These are phyloP conservation scores for Xylogone sp. DNA, from an alignment of 2,329 filamentous ascomycete genomes.

Conservation along the genomic window DNA sequence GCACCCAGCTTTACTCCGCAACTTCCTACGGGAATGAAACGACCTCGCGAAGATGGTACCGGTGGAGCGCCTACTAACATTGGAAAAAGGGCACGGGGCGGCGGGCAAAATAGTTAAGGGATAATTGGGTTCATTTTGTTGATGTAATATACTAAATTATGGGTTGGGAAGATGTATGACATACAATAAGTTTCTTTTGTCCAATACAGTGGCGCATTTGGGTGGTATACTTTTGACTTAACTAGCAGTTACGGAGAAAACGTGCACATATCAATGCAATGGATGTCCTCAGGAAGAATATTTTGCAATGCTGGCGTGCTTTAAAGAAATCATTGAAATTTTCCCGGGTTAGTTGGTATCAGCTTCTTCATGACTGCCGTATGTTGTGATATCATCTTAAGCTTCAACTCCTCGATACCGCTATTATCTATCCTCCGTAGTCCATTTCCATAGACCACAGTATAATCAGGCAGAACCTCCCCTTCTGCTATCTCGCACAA, in stretches of 20 bases:
- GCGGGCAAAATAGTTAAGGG: conserved; percentile 18
- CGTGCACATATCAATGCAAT: no score
- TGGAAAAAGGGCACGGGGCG: conserved; percentile 44
- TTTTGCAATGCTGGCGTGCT: no score
- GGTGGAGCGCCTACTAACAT: conserved; percentile 28
- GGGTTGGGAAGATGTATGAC: not conserved
- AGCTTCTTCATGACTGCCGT: conserved; percentile 64
- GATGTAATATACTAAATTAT: conserved; percentile 26
- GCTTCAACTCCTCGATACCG: conserved; percentile 58
- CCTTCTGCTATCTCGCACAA: conserved; percentile 55
- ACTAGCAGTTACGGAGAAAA: no score
- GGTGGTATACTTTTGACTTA: not conserved
- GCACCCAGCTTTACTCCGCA: conserved; percentile 24
- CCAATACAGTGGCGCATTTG: not conserved
- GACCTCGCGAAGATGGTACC: conserved; percentile 26
- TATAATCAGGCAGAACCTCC: conserved; percentile 59
- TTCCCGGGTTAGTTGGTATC: conserved; percentile 54
- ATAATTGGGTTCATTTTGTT: conserved; percentile 8
- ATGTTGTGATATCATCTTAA: conserved; percentile 62
- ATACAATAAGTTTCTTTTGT: not conserved
- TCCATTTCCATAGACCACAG: conserved; percentile 66
- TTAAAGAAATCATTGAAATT: conserved; percentile 23
- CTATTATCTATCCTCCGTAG: conserved; percentile 54
- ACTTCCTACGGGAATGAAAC: conserved; percentile 22
- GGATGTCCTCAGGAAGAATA: no score